Evolutionary conservation across 23 red algal genomes (phyloP).

Genomic region (Gracilaria caudata): DNA sequence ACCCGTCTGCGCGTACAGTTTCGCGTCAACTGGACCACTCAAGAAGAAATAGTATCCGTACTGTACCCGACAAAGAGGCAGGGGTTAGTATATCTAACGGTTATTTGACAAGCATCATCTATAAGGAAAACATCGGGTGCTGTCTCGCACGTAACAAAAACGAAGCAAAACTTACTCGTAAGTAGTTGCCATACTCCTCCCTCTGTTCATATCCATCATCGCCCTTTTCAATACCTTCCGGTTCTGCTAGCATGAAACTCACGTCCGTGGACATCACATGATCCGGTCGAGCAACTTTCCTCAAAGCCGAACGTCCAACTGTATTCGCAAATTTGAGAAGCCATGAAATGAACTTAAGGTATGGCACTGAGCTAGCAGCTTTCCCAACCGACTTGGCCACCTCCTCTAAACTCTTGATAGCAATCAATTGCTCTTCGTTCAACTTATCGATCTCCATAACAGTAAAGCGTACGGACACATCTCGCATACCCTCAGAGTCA

Average conservation of each 20-base stretch:
- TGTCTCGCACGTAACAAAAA: not conserved
- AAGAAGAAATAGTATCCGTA: constrained; percentile 67
- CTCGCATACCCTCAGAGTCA: constrained; percentile 9
- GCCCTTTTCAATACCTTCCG: not conserved
- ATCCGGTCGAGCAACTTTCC: constrained; percentile 36
- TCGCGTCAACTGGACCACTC: constrained; percentile 37
- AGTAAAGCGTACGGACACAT: constrained; percentile 36
- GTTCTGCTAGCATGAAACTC: constrained; percentile 22
- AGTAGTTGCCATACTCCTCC: constrained; percentile 43
- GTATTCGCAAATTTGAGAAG: constrained; percentile 46
- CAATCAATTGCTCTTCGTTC: constrained; percentile 41
- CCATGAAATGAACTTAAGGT: constrained; percentile 35
- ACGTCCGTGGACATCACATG: constrained; percentile 52
- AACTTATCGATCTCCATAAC: constrained; percentile 65
- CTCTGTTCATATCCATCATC: constrained; percentile 1
- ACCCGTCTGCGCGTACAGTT: constrained; percentile 53
- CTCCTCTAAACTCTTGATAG: constrained; percentile 30
- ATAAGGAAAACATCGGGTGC: not conserved
- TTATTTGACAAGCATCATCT: not conserved
- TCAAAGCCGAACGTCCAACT: constrained; percentile 24
- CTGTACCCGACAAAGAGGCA: not conserved
- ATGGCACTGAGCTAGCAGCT: constrained; percentile 24
- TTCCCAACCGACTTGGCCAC: constrained; percentile 26
- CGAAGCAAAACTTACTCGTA: constrained; percentile 15
- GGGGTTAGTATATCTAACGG: not conserved